Evolutionary conservation across 805 yeast genomes (phyloP), one percentile per base, ranked within the genome.

Genomic region (Teunomyces gatunensis): DNA sequence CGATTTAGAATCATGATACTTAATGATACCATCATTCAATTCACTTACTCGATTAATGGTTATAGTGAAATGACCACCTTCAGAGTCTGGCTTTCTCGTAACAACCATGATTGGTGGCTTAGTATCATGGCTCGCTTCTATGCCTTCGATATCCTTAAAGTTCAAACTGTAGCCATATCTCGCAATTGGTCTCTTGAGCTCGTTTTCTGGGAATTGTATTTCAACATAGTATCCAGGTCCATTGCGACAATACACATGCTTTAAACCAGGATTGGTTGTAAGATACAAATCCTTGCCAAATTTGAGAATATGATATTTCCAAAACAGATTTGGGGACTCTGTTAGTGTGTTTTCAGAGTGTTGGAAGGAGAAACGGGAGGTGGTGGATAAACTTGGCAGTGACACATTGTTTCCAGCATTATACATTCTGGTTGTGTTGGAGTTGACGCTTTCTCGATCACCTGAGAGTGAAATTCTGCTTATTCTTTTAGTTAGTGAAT

Each of bases 171-270:
- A 66, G 4, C 68, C 71, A 29, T 52, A 42, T 32, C n/a, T 30
- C 3, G 41, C 21, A 13, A 39, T 39, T n/a, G 53, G 57, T 36
- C 47, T 42, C 28, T 34, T 49, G 44, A 27, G 43, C 45, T 46
- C 29, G 28, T 37, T 47, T 50, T 20, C 57, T 56, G 55, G 59
- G 35, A 37, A 64, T 35, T 63, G 59, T 2, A 77, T 54, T 44
- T 74, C 74, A 12, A 84, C 79, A 54, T 75, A 79, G 55, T 79
- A 82, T 3, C 87, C 82, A 0, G 89, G 89, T 0, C 81, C 87
- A 53, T 74, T 71, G 28, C 86, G 67, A 46, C 85, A 78, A 52
- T 75, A 77, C 32, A 79, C 61, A 58, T 85, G 89, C 51, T 78
- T 74, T 15, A 71, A 63, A 18, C 81, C 83, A 0, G 90, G 90